Base-by-base conservation (phyloP, 106 monocot species). In the Posidonia australis region DNA sequence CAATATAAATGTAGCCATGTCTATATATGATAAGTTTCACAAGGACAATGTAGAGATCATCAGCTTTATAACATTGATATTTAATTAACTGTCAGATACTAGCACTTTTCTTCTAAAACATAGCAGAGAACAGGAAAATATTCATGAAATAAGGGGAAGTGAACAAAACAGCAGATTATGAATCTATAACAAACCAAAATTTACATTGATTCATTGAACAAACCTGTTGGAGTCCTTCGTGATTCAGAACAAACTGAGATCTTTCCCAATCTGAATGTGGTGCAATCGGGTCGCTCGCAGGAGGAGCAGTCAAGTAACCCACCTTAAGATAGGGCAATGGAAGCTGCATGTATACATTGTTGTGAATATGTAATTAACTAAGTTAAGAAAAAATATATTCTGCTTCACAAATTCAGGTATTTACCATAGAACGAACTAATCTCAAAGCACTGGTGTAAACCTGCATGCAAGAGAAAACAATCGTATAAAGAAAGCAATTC, bases 301-400 rank as follows among this genome's bases (percentile, higher is more conserved):
- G 84, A 55, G 90, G 81, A 54, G 90, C 84, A 49, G 58, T 82
- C 76, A 96, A 80, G 60, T 90, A 78, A 14, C 90, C 90, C 44
- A 84, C 82, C 72, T 96, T 96, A 59, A 96, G 80, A 67, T 84
- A 96, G 26, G 94, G 94, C 66, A 96, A 67, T 51, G 94, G 94
- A 55, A 96, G 64, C 94, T 96, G 86, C 58, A 62, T 74, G 66
- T 11, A 32, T 44, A 62, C 19, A 21, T 55, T 14, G 18, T 19
- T 30, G 11, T 62, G 1, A 71, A 14, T 51, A 29, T 59, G 11
- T 14, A 66, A n/a, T 66, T 36, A 22, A 13, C 31, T 54, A 31
- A 9, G 49, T 30, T 29, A 11, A 53, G 7, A 51, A 55, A 24
- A 25, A 24, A 10, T 55, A 25, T 5, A 24, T 55, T 55, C 21